Conservation (phyloP, 2,329 filamentous ascomycete genomes). For the Ophiostoma sp. region DNA sequence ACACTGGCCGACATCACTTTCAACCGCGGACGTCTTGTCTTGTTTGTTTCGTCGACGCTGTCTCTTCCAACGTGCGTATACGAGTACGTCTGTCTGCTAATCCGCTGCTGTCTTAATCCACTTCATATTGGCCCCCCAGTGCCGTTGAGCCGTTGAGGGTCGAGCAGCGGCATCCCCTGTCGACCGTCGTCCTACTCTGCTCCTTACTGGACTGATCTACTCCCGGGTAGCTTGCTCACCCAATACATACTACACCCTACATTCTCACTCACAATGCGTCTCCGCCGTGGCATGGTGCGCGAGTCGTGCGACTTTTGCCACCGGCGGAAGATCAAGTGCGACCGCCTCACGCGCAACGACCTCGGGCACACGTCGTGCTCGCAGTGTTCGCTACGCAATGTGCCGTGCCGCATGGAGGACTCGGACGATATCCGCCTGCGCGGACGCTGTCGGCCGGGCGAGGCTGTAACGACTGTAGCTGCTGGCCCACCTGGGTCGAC, state of each 20-base stretch:
- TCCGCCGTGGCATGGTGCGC: constrained; percentile 23
- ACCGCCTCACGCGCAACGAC: constrained; percentile 25
- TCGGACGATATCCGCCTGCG: constrained; percentile 27
- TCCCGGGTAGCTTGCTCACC: neutral
- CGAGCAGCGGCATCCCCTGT: too few relatives aligned
- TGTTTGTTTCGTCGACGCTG: neutral
- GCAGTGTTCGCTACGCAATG: constrained; percentile 27
- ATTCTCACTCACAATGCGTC: constrained; percentile 14
- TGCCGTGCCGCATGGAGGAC: constrained; percentile 25
- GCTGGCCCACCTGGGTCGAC: neutral
- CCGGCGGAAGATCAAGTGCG: constrained; percentile 30
- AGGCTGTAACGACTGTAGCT: neutral
- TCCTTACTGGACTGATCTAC: neutral
- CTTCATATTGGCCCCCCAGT: too few relatives aligned
- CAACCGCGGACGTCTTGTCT: neutral
- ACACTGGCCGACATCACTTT: too few relatives aligned
- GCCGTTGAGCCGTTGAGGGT: too few relatives aligned
- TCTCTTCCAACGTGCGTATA: too few relatives aligned
- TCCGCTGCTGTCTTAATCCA: too few relatives aligned
- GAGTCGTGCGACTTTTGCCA: constrained; percentile 25
- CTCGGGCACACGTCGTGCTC: constrained; percentile 27
- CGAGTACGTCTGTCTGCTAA: too few relatives aligned
- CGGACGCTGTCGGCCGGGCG: constrained; percentile 10
- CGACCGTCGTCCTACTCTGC: too few relatives aligned
- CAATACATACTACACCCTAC: neutral